These are phyloP conservation scores for Nannizziopsis barbatae DNA, from an alignment of 2,329 filamentous ascomycete species.

Conservation along the genomic window DNA sequence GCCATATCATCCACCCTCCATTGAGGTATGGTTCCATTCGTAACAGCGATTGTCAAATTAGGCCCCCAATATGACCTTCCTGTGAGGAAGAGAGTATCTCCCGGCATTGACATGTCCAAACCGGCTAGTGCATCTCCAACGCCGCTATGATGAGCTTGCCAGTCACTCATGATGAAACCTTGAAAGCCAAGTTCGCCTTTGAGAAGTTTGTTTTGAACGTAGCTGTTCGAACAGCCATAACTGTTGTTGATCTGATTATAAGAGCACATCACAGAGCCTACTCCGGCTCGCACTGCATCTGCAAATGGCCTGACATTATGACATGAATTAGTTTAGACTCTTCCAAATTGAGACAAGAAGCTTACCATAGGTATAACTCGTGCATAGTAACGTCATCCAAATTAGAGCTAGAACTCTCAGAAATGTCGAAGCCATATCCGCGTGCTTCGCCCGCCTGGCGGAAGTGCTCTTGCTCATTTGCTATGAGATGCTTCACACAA, in stretches of 20 bases:
- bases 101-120: conserved; percentile 74
- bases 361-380: conserved; percentile 50
- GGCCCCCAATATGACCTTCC: conserved; percentile 68
- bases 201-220: conserved; percentile 50
- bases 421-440: conserved; percentile 51
- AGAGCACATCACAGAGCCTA: conserved; percentile 59
- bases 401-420: conserved; percentile 50
- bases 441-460: conserved; percentile 50
- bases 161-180: conserved; percentile 59
- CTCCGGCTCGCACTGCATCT: conserved; percentile 55
- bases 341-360: not conserved
- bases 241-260: conserved; percentile 62
- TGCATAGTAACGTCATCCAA: conserved; percentile 54
- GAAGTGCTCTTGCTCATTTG: conserved; percentile 65
- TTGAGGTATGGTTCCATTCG: conserved; percentile 80
- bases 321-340: not conserved
- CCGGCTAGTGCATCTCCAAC: conserved; percentile 55
- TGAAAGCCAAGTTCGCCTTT: conserved; percentile 69
- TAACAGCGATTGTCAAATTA: conserved; percentile 74
- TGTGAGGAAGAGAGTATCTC: conserved; percentile 65
- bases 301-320: conserved; percentile 47
- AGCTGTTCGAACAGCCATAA: conserved; percentile 55
- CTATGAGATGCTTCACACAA: conserved; percentile 66
- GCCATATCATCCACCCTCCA: conserved; percentile 89
- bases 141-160: conserved; percentile 65